Base-by-base conservation (phyloP, 2,329 filamentous ascomycete species). In the Magnaporthiopsis poae region DNA sequence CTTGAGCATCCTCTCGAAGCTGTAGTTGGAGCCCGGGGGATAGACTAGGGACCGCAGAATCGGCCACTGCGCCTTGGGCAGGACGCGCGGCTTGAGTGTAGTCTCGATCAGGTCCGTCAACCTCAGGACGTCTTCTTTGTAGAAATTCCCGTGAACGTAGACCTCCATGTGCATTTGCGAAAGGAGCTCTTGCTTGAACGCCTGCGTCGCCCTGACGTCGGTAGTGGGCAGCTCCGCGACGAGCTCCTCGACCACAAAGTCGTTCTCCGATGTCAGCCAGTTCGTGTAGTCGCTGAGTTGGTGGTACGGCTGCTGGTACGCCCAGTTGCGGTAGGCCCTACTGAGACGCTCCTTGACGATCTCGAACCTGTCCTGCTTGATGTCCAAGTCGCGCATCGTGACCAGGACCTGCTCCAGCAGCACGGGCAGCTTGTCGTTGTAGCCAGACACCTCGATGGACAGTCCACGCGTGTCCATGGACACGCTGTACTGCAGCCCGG, bases 381-480 rank as follows among this genome's bases (percentile, higher is more conserved):
- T 84, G 56, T 92, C 86, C 5, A 98, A 81, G 72, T 96, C 90
- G 64, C 91, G 87, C 84, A 97, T 90, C 12, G 90, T 92, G 15
- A 87, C 79, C 33, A 96, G 80, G 4, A 98, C 91, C 75, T 96
- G 95, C 74, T 98, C 92, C 62, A 99, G 78, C 31, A 99, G 83
- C 0, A 97, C 92, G 0, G 90, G 82, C 73, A 99, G 87, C 80
- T 99, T 99, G 77, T 99, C 95, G 71, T 97, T 99, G 79, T 98
- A 99, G 0, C 95, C 95, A 35, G 87, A 88, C 3, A 98, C 85
- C 18, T 90, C 87, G 60, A 98, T 80, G 67, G 90, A 88, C 36
- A 98, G 75, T 0, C 93, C 93, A 39, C 87, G 84, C 4, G 85
- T 83, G 72, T 91, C 89, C 33, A 89, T 84, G 4, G 82, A 82